These are phyloP conservation scores for Monosiga brevicollis DNA, from an alignment of 78 protist genomes.

Conservation along the genomic window DNA sequence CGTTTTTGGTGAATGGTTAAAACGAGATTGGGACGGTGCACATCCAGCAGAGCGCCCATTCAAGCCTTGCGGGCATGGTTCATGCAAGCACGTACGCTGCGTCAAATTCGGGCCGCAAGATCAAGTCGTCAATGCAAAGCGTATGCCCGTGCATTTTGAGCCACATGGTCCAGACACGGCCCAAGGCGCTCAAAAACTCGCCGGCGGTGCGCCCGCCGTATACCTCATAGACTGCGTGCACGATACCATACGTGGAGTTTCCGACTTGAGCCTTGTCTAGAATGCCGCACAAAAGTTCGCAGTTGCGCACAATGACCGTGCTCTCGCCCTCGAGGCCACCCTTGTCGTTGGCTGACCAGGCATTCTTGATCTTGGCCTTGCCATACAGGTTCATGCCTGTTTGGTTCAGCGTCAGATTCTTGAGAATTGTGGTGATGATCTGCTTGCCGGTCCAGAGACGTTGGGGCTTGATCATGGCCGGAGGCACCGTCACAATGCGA, in stretches of 20 bases:
- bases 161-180: conserved; percentile 82
- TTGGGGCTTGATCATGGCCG: conserved; percentile 75
- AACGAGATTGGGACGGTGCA: no score
- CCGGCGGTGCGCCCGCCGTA: conserved; percentile 85
- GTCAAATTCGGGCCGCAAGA: no score
- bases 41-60: no score
- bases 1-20: no score
- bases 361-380: conserved; percentile 30
- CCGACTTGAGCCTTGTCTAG: conserved; percentile 91
- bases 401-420: conserved; percentile 48
- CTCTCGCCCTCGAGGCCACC: conserved; percentile 15
- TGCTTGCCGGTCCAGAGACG: conserved; percentile 95
- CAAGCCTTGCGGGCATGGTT: no score
- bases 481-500: conserved; percentile 35
- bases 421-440: conserved; percentile 51
- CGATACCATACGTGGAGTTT: conserved; percentile 62
- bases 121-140: conserved; percentile 86
- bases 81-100: no score
- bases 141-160: conserved; percentile 82
- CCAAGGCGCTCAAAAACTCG: conserved; percentile 71
- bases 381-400: conserved; percentile 38
- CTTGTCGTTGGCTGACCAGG: not conserved
- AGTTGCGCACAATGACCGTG: conserved; percentile 33
- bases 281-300: conserved; percentile 80
- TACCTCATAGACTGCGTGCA: conserved; percentile 79